Evolutionary conservation across 192 early-diverging fungal species (phyloP).

Genomic region (Chytriomyces hyalinus): DNA sequence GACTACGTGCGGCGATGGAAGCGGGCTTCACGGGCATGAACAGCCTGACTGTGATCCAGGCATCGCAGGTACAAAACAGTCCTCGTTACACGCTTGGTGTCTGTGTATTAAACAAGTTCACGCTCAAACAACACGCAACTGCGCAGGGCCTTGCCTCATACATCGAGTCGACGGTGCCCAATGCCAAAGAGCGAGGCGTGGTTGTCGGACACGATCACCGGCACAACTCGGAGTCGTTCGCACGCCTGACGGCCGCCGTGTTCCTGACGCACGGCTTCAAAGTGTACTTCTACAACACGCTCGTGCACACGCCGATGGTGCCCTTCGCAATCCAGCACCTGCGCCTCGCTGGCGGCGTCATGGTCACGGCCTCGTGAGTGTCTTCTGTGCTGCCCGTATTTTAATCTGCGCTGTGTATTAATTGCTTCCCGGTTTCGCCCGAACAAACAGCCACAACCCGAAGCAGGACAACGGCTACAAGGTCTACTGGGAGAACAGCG

Average conservation of each 20-base stretch:
- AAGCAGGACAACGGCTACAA: slow-evolving; percentile 89
- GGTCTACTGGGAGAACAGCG: slow-evolving; percentile 84
- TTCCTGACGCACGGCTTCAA: slow-evolving; percentile 75
- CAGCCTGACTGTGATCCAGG: slow-evolving; percentile 89
- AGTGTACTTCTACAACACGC: slow-evolving; percentile 75
- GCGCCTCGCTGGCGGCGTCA: slow-evolving; percentile 81
- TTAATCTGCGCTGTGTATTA: not conserved
- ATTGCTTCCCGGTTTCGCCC: not conserved
- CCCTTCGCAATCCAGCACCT: slow-evolving; percentile 84
- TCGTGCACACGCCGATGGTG: slow-evolving; percentile 88
- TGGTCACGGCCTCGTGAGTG: slow-evolving; percentile 87
- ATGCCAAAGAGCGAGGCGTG: slow-evolving; percentile 73
- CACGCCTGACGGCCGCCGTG: slow-evolving; percentile 78
- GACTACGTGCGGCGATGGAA: slow-evolving; percentile 90
- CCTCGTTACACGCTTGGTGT: not conserved
- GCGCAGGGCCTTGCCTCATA: slow-evolving; percentile 71
- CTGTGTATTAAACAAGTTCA: not conserved
- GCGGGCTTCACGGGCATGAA: slow-evolving; percentile 95
- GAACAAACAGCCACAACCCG: slow-evolving; percentile 70
- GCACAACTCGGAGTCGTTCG: slow-evolving; percentile 84
- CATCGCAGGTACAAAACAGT: slow-evolving; percentile 69
- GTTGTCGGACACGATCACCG: slow-evolving; percentile 95
- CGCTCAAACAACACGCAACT: not conserved
- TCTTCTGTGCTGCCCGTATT: not conserved
- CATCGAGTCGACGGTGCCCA: slow-evolving; percentile 60